These are phyloP conservation scores for Phytophthora sansomeana DNA, from an alignment of 352 stramenopile species.

Conservation along the genomic window DNA sequence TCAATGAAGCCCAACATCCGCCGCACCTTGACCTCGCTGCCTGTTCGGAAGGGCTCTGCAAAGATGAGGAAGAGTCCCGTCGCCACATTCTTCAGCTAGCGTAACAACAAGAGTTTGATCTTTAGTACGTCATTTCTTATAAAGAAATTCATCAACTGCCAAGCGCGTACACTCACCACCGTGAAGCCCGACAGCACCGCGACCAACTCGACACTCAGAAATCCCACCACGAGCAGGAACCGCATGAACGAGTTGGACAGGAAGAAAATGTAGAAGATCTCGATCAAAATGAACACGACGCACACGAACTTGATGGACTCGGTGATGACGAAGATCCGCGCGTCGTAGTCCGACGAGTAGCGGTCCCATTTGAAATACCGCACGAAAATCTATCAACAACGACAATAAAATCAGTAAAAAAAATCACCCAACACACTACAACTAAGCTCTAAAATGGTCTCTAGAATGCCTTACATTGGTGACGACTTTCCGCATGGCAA, in stretches of 20 bases:
- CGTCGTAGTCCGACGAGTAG: conserved; percentile 66
- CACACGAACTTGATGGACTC: conserved; percentile 82
- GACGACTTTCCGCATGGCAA: conserved; percentile 78
- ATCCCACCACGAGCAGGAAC: conserved; percentile 72
- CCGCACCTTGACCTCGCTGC: conserved; percentile 66
- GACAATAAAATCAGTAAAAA: not conserved
- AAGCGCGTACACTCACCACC: conserved; percentile 39
- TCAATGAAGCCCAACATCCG: conserved; percentile 73
- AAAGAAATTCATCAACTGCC: not conserved
- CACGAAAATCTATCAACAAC: conserved; percentile 59
- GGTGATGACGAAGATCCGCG: conserved; percentile 84
- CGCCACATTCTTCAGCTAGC: conserved; percentile 82
- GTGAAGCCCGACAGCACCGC: conserved; percentile 73
- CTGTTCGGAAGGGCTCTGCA: conserved; percentile 79
- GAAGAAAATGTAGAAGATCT: conserved; percentile 90
- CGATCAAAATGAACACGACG: conserved; percentile 77
- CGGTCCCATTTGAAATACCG: conserved; percentile 83
- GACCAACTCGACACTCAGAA: conserved; percentile 73
- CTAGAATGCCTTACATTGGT: conserved; percentile 60
- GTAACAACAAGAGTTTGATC: conserved; percentile 1
- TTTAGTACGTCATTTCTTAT: not conserved
- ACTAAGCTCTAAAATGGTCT: not conserved
- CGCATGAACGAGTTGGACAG: conserved; percentile 63
- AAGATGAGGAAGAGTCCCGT: conserved; percentile 88
- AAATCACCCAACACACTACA: not conserved